Percentiles rank a stretch among this genome's conserved stretches.
Conservation (phyloP, 2,329 filamentous ascomycete species). For the Trichophyton rubrum region DNA sequence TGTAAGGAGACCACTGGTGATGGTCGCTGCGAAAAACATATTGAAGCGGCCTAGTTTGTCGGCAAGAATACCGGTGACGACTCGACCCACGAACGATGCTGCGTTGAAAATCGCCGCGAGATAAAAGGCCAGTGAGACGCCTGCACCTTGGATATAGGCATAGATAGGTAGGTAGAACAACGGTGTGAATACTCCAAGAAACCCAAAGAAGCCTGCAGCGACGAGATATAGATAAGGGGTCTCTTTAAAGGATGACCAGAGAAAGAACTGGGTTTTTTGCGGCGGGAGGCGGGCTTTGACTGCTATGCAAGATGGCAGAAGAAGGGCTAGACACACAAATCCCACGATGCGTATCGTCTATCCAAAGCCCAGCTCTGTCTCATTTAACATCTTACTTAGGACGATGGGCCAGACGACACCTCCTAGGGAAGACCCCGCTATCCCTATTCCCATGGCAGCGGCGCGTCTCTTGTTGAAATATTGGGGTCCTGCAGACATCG, state of each 20-base stretch:
- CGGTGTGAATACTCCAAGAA: slow-evolving; percentile 40
- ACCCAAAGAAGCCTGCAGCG: slow-evolving; percentile 23
- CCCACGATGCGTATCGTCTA: slow-evolving; percentile 47
- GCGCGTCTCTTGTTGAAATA: slow-evolving; percentile 31
- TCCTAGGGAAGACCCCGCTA: slow-evolving; percentile 44
- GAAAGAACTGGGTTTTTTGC: slow-evolving; percentile 14
- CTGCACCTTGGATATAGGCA: slow-evolving; percentile 48
- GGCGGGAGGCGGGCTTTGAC: slow-evolving; percentile 34
- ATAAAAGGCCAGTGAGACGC: slow-evolving; percentile 47
- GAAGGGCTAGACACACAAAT: slow-evolving; percentile 49
- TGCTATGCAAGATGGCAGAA: slow-evolving; percentile 41
- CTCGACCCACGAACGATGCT: slow-evolving; percentile 46
- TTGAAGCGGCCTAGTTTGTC: slow-evolving; percentile 40
- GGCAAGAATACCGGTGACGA: slow-evolving; percentile 46
- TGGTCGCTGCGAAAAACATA: slow-evolving; percentile 34
- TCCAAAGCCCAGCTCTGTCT: slow-evolving; percentile 37
- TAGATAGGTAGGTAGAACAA: slow-evolving; percentile 44
- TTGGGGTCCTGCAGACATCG: slow-evolving; percentile 18
- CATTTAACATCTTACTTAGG: slow-evolving; percentile 28
- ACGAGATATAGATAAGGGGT: slow-evolving; percentile 2
- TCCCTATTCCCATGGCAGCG: slow-evolving; percentile 48
- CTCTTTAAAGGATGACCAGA: slow-evolving; percentile 5
- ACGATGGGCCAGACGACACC: slow-evolving; percentile 44
- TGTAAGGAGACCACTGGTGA: slow-evolving; percentile 31
- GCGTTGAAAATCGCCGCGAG: slow-evolving; percentile 57